Conservation (phyloP, 192 early-diverging fungal species). For the Piromyces sp. region DNA sequence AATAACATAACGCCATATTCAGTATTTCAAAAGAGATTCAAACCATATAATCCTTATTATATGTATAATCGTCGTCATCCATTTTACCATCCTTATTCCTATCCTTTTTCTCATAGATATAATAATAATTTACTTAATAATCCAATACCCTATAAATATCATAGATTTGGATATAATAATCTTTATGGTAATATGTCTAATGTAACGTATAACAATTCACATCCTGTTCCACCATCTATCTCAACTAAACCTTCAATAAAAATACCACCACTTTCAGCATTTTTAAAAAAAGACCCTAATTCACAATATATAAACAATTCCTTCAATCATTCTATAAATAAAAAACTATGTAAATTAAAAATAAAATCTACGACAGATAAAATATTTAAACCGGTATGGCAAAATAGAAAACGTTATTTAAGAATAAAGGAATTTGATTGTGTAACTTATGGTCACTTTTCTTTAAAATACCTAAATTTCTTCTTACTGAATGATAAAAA, state of each 20-base stretch:
- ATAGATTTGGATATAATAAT: not conserved
- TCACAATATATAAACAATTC: not conserved
- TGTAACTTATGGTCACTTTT: not conserved
- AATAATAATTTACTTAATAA: not conserved
- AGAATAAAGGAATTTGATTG: not conserved
- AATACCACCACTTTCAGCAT: not conserved
- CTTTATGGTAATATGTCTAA: not conserved
- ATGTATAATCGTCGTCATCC: not conserved
- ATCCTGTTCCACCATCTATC: too few relatives aligned
- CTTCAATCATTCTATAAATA: not conserved
- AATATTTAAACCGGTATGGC: not conserved
- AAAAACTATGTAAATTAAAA: not conserved
- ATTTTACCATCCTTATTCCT: not conserved
- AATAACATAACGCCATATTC: not conserved
- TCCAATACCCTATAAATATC: not conserved
- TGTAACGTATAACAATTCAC: not conserved
- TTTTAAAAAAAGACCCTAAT: not conserved
- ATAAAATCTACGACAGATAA: not conserved
- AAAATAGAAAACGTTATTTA: not conserved
- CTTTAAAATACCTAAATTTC: not conserved
- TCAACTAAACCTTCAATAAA: not conserved
- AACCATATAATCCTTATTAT: not conserved
- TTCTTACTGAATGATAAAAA: not conserved
- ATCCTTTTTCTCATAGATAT: not conserved
- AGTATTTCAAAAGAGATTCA: not conserved